Evolutionary conservation across 2,329 filamentous ascomycete species (phyloP), one percentile per base, ranked within the genome.

Genomic region (Apiospora saccharicola): DNA sequence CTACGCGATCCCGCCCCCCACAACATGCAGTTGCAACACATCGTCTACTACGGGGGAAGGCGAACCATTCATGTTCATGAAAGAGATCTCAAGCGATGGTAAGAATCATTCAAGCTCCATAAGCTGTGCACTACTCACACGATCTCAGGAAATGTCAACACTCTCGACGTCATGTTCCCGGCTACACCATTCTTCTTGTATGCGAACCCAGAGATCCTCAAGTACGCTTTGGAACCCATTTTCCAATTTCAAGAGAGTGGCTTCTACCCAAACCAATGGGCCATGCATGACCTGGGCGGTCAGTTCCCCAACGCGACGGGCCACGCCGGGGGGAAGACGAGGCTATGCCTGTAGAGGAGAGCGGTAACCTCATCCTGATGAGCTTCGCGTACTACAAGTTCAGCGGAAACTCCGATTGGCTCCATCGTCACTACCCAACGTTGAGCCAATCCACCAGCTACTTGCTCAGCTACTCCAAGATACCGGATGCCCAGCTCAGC

Each of bases 101-200:
- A 68, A 41, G 61, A 4, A 1, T 4, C 24, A 22, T 12, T 4
- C n/a, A 47, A 12, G 1, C 16, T 6, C 30, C 13, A n/a, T n/a
- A n/a, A n/a, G n/a, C n/a, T 43, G 5, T 37, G 13, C 6, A 44
- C 1, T 34, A 41, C 70, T 69, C 14, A 61, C 34, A 75, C 2
- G 24, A n/a, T 4, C 10, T 13, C 47, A 64, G 69, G 68, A 8
- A 96, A 96, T 77, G 90, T 91, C 79, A 93, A 96, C 78, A 96
- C 93, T 0, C 92, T 96, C 8, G 93, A 96, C 82, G 93, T 96
- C 70, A 94, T 96, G 76, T 96, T 95, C 83, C 94, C 94, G 0
- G 88, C 93, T 0, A 93, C 94, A 79, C 93, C 94, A 0, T 96
- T 95, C 85, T 96, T 95, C 83, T 81, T 95, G 13, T 96, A 95